Conservation (phyloP, 163 green algal genomes). For the Volvox carteri region DNA sequence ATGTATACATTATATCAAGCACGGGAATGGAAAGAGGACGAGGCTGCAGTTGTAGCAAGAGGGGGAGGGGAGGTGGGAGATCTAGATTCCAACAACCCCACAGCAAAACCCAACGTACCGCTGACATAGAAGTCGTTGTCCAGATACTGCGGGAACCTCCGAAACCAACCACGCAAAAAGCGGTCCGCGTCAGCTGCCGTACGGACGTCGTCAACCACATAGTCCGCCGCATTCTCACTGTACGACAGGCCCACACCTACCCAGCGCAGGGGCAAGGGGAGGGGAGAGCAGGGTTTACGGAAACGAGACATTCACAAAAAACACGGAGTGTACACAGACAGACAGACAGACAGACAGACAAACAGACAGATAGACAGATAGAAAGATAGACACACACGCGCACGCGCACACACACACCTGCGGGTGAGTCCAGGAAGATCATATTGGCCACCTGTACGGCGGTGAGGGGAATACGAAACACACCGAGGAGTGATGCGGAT, state of each 20-base stretch:
- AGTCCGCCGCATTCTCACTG: slow-evolving; percentile 59
- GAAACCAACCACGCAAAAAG: slow-evolving; percentile 77
- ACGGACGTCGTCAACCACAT: slow-evolving; percentile 75
- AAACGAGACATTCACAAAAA: no score
- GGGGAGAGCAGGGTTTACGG: no score
- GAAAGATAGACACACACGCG: no score
- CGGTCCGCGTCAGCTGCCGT: slow-evolving; percentile 76
- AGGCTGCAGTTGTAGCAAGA: not conserved
- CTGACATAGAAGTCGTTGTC: slow-evolving; percentile 67
- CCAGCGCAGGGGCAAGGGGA: no score
- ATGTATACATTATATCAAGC: no score
- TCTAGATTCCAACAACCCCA: no score
- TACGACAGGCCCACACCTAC: slow-evolving; percentile 77
- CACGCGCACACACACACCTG: slow-evolving; percentile 61
- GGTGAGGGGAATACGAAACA: not conserved
- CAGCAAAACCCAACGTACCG: not conserved
- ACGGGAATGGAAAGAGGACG: not conserved
- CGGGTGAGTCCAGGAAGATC: slow-evolving; percentile 83
- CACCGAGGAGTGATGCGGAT: not conserved
- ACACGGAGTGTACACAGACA: no score
- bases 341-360: no score
- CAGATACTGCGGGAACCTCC: slow-evolving; percentile 67
- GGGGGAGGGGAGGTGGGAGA: not conserved
- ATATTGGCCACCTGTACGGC: slow-evolving; percentile 69
- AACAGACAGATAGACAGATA: no score